Evolutionary conservation across 352 stramenopile species (phyloP).

Genomic region (Pythium oligandrum): DNA sequence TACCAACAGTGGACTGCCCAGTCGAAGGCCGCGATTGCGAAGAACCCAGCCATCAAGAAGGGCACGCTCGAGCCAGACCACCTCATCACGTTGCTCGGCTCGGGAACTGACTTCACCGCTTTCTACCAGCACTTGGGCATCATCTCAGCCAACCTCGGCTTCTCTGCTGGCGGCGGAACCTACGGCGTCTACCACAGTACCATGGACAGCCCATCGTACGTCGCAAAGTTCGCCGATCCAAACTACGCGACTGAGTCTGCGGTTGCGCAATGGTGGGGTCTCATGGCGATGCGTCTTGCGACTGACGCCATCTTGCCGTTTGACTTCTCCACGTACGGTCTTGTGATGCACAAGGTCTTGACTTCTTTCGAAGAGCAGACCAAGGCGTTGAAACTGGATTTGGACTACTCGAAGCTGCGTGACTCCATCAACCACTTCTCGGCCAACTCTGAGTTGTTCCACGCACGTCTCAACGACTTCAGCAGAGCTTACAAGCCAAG

Average conservation of each 20-base stretch:
- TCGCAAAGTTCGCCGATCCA: slow-evolving; percentile 41
- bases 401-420: slow-evolving; percentile 32
- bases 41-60: slow-evolving; percentile 31
- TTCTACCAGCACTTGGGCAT: slow-evolving; percentile 88
- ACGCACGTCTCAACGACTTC: slow-evolving; percentile 18
- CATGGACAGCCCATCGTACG: slow-evolving; percentile 63
- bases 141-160: slow-evolving; percentile 67
- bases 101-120: slow-evolving; percentile 69
- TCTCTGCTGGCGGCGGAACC: slow-evolving; percentile 18
- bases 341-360: slow-evolving; percentile 30
- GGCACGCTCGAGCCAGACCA: slow-evolving; percentile 38
- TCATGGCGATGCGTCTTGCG: slow-evolving; percentile 36
- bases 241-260: slow-evolving; percentile 23
- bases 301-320: slow-evolving; percentile 14
- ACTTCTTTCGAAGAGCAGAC: slow-evolving; percentile 26
- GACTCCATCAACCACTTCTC: slow-evolving; percentile 40
- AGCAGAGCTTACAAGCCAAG: slow-evolving; percentile 13
- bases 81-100: slow-evolving; percentile 53
- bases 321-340: slow-evolving; percentile 20
- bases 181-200: slow-evolving; percentile 81
- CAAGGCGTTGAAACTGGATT: slow-evolving; percentile 12
- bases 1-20: slow-evolving; percentile 39
- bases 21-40: slow-evolving; percentile 20
- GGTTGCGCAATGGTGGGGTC: slow-evolving; percentile 31
- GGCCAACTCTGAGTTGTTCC: slow-evolving; percentile 25